A percentile compares a stretch with the other conserved stretches of the same genome.
Conservation (phyloP, 805 yeast species). For the Starmerella riodocensis region DNA sequence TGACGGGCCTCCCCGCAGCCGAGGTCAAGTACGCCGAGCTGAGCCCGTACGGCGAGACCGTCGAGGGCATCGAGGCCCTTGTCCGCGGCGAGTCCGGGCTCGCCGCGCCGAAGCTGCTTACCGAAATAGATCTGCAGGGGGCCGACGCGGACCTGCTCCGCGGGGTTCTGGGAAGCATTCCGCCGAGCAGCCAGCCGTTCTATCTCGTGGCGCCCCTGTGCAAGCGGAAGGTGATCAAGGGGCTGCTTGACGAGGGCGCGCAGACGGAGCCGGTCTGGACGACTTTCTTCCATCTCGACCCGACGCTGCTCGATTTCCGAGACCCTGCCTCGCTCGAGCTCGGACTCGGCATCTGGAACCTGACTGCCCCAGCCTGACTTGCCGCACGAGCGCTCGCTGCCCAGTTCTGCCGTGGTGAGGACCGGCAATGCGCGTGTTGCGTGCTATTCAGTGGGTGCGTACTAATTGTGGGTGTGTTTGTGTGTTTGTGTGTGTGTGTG, state of each 20-base stretch:
- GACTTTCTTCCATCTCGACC: conserved; percentile 16
- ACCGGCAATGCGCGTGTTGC: no score
- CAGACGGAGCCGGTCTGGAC: conserved; percentile 18
- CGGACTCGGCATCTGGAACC: conserved; percentile 14
- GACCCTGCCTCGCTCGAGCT: not conserved
- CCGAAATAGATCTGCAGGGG: conserved; percentile 41
- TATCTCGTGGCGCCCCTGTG: conserved; percentile 31
- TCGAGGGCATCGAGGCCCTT: not conserved
- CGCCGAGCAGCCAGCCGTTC: conserved; percentile 4
- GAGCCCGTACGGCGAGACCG: conserved; percentile 4
- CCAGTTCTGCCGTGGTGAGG: no score
- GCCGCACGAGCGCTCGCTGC: no score
- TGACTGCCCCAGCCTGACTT: not conserved
- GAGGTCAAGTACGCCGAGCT: conserved; percentile 22
- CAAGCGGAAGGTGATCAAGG: not conserved
- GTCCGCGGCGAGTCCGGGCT: not conserved
- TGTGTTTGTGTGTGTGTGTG: not conserved
- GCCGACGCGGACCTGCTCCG: conserved; percentile 25
- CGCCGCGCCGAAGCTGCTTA: conserved; percentile 8
- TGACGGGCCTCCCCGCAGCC: conserved; percentile 32
- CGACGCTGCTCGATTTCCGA: conserved; percentile 1
- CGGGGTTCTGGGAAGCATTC: conserved; percentile 15
- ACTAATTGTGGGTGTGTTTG: not conserved
- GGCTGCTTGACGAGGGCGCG: not conserved
- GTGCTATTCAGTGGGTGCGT: not conserved